phyloP scores from a whole-genome alignment of 2,329 filamentous ascomycete genomes.

The Capronia coronata region DNA sequence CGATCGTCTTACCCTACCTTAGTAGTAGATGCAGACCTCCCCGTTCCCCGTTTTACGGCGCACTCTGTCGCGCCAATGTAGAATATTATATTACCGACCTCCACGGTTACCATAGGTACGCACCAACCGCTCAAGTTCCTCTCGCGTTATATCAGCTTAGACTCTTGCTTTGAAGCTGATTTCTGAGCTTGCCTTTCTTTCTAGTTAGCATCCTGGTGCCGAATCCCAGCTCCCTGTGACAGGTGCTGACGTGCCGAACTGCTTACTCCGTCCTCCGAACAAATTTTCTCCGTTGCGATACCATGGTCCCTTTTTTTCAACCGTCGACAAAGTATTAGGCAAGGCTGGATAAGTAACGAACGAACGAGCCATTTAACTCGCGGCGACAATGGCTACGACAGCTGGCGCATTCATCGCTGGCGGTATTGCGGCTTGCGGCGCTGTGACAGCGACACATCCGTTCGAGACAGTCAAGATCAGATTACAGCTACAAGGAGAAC shows the following conservation, averaged over 20 bases:
- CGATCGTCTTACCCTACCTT: too few species aligned
- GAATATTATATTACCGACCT: neutral
- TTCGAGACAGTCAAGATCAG: slow-evolving; percentile 99
- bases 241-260: neutral
- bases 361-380: neutral
- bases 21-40: too few species aligned
- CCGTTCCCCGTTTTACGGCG: neutral
- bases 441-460: slow-evolving; percentile 93
- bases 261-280: neutral
- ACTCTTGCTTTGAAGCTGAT: neutral
- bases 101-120: neutral
- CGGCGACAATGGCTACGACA: slow-evolving; percentile 26
- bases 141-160: neutral
- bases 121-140: too few species aligned
- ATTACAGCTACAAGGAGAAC: slow-evolving; percentile 94
- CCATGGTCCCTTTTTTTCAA: neutral
- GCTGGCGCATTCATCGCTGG: slow-evolving; percentile 82
- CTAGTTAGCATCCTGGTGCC: neutral
- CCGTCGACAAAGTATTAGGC: slow-evolving; percentile 4
- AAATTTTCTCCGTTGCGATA: neutral
- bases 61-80: neutral
- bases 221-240: neutral
- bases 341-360: neutral
- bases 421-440: slow-evolving; percentile 92
- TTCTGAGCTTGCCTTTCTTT: neutral